A percentile compares a stretch with the other conserved stretches of the same genome.
These are phyloP conservation scores for Tetrahymena malaccensis DNA, from an alignment of 73 alveolate species.

Conservation along the genomic window DNA sequence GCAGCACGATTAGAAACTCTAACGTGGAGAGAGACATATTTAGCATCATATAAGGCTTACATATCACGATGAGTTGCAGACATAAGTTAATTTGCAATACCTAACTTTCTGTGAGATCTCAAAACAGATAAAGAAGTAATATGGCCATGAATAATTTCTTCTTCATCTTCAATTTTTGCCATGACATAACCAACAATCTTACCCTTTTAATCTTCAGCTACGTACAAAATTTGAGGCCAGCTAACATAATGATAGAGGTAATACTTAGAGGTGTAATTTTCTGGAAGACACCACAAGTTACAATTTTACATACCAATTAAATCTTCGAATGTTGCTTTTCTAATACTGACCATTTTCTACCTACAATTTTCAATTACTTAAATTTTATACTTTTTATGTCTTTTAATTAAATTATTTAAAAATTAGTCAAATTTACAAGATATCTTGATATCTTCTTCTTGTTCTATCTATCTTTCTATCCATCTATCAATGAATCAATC, in stretches of 20 bases:
- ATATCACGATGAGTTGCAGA: conserved; percentile 70
- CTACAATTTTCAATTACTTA: neutral
- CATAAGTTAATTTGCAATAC: conserved; percentile 92
- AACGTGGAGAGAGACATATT: conserved; percentile 82
- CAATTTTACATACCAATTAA: conserved; percentile 39
- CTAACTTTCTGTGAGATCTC: conserved; percentile 89
- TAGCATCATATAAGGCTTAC: conserved; percentile 77
- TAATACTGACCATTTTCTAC: conserved; percentile 22
- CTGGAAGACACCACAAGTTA: conserved; percentile 90
- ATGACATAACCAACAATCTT: conserved; percentile 75
- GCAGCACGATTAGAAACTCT: conserved; percentile 93
- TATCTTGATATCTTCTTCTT: neutral
- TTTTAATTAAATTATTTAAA: neutral
- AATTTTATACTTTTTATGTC: neutral
- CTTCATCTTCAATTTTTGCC: conserved; percentile 68
- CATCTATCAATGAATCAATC: neutral
- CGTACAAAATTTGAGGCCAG: conserved; percentile 91
- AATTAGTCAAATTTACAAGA: neutral
- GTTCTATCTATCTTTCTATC: neutral
- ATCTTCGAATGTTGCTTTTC: conserved; percentile 34
- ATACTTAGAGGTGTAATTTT: conserved; percentile 89
- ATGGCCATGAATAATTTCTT: conserved; percentile 83
- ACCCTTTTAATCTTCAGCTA: conserved; percentile 92
- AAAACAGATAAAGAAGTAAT: conserved; percentile 89
- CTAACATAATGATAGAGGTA: conserved; percentile 86